Percentiles rank a stretch among this genome's conserved stretches.
Evolutionary conservation across 306 rosid species (phyloP).

Genomic region (Cyclanthera cordifolia): DNA sequence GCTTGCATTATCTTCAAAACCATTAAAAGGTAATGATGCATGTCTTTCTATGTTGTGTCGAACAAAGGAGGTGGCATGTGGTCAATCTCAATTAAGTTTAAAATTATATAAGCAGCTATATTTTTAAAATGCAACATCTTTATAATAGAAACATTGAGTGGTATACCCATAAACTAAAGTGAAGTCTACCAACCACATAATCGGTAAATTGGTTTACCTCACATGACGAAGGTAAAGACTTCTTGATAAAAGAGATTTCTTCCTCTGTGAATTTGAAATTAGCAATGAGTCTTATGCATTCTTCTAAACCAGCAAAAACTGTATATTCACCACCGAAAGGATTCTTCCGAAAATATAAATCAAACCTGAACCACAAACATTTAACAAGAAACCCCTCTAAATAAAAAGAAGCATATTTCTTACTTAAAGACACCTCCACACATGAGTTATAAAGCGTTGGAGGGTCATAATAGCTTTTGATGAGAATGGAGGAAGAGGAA

Average conservation of each 20-base stretch:
- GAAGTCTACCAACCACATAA: background rate
- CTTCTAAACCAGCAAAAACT: conserved; percentile 88
- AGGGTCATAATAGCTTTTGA: background rate
- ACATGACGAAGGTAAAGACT: conserved; percentile 56
- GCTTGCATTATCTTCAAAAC: background rate
- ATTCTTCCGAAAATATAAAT: conserved; percentile 88
- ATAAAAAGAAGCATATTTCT: background rate
- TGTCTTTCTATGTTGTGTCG: background rate
- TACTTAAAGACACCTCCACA: background rate
- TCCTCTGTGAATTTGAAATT: conserved; percentile 73
- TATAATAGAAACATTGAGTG: background rate
- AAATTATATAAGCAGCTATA: background rate
- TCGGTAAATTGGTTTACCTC: conserved; percentile 45
- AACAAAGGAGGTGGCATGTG: background rate
- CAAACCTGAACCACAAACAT: conserved; percentile 58
- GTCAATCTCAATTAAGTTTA: background rate
- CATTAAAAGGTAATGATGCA: background rate
- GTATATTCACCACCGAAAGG: conserved; percentile 99
- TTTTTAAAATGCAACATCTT: background rate
- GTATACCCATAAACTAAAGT: background rate
- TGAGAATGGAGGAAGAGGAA: too few species aligned
- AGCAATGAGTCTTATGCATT: conserved; percentile 79
- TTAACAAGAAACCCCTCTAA: background rate
- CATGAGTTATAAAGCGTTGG: background rate
- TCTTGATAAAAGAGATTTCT: conserved; percentile 57